phyloP scores from a whole-genome alignment of 768 basidiomycete species.

The Aureoboletus auriporus region DNA sequence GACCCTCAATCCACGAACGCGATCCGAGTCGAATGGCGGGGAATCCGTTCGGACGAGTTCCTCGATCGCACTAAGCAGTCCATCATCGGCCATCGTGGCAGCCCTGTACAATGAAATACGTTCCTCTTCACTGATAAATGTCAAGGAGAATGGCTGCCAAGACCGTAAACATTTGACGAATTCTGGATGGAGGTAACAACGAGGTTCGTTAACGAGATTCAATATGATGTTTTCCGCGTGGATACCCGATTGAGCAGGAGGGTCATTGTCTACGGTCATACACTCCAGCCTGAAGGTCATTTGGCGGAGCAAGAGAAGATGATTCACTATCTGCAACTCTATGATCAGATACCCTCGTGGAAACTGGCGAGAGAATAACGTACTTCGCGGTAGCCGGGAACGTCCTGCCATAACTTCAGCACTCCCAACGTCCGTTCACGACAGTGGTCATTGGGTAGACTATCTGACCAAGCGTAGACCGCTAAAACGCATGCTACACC shows the following conservation, averaged over 20 bases:
- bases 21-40: slow-evolving; percentile 39
- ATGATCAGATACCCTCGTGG: slow-evolving; percentile 4
- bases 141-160: slow-evolving; percentile 57
- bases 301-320: slow-evolving; percentile 66
- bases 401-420: slow-evolving; percentile 36
- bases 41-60: slow-evolving; percentile 40
- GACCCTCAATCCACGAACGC: slow-evolving; percentile 58
- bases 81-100: slow-evolving; percentile 66
- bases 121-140: slow-evolving; percentile 59
- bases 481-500: slow-evolving; percentile 66
- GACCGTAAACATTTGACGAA: slow-evolving; percentile 57
- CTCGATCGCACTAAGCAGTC: slow-evolving; percentile 57
- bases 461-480: slow-evolving; percentile 79
- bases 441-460: slow-evolving; percentile 59
- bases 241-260: slow-evolving; percentile 59
- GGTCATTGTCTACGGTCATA: slow-evolving; percentile 60
- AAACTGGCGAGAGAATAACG: slow-evolving; percentile 14
- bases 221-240: slow-evolving; percentile 67
- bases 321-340: slow-evolving; percentile 61
- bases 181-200: slow-evolving; percentile 53
- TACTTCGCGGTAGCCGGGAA: slow-evolving; percentile 74
- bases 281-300: slow-evolving; percentile 69
- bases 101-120: slow-evolving; percentile 54
- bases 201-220: slow-evolving; percentile 58
- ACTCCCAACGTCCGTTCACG: slow-evolving; percentile 62